Base-by-base conservation (phyloP, 2,329 filamentous ascomycete species). In the Pochonia chlamydosporia region DNA sequence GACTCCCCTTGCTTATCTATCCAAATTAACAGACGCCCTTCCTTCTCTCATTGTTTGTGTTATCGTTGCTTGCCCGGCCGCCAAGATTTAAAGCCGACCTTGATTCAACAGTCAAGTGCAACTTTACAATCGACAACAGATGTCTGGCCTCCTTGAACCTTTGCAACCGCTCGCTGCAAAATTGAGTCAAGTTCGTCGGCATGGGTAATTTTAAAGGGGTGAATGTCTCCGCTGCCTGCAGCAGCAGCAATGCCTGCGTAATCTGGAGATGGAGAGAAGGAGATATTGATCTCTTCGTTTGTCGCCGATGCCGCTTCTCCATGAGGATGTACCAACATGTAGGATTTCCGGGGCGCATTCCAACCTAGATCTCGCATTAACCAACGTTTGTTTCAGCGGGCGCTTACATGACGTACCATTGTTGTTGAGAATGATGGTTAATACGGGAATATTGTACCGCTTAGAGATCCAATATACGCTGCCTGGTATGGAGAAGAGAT, bases 281-380 rank as follows among this genome's bases (percentile, higher is more conserved):
- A 78, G 52, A 82, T 81, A 56, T 81, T 82, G 53, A 82, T 74
- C 58, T 82, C 80, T 48, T 80, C 77, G 58, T 81, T 81, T n/a
- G 69, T 75, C 1, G 76, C 75, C 54, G 62, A 68, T 21, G 78
- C 73, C 1, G 73, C 78, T 3, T 74, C 59, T 0, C 79, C 79
- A 4, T 81, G 66, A 0, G 79, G 79, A 51, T 82, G 79, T 1
- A 82, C 78, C 11, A 82, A 67, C 3, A 78, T 62, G 35, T 80
- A 61, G 1, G 78, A 82, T 30, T 70, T 72, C 3, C 78, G 70
- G 3, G 80, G 79, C 1, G 79, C 78, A 54, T 83, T 81, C 78
- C 78, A 82, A 35, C 77, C 76, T 66, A 60, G n/a, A n/a, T n/a
- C n/a, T n/a, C 7, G 1, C 25, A 10, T 60, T 43, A 59, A 53